Conservation (phyloP, 1,284 basidiomycete genomes). For the Porodaedalea pini region DNA sequence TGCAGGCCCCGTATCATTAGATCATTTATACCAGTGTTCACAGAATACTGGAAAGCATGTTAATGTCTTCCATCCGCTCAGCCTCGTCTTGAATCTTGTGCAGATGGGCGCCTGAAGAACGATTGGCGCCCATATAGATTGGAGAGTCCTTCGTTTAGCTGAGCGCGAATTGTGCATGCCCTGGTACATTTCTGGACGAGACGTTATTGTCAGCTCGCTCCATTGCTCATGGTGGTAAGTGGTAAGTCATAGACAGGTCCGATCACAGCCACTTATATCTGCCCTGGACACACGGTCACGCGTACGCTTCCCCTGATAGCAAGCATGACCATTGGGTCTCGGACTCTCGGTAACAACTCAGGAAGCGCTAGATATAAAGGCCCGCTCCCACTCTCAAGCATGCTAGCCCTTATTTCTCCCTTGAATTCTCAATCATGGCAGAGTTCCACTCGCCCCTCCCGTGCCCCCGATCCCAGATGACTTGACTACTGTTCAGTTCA, state of each 20-base stretch:
- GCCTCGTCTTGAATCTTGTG: no score
- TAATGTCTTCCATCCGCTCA: no score
- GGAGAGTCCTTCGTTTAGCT: no score
- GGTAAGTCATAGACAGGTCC: background rate
- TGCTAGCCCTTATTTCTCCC: background rate
- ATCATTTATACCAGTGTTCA: no score
- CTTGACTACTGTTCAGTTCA: conserved; percentile 71
- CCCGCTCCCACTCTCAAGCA: background rate
- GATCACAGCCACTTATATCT: background rate
- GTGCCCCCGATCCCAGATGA: conserved; percentile 60
- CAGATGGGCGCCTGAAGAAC: no score
- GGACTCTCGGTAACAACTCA: background rate
- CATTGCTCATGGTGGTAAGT: background rate
- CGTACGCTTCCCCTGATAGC: background rate
- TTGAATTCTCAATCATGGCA: conserved; percentile 32
- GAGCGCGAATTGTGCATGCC: no score
- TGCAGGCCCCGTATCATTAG: background rate
- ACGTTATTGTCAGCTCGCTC: no score
- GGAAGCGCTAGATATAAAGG: background rate
- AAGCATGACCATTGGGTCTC: no score
- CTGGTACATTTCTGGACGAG: no score
- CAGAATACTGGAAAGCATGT: no score
- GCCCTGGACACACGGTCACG: conserved; percentile 1
- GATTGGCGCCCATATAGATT: no score
- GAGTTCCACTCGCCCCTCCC: conserved; percentile 41